Conservation (phyloP, 495 filamentous ascomycete genomes). For the Hyaloscypha finlandica region DNA sequence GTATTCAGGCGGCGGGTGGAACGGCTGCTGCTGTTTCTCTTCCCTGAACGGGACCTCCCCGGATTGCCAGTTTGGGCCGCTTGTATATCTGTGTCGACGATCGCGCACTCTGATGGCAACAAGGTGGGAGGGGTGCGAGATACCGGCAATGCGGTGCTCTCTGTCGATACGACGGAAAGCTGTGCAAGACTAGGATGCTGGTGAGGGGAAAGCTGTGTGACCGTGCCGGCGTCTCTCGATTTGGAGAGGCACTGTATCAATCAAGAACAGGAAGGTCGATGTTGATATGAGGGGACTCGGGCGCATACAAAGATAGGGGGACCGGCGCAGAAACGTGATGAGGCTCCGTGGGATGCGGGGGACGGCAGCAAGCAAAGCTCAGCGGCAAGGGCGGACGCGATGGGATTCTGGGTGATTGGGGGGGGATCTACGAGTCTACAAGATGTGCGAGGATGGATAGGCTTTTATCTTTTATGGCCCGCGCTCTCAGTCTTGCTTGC, state of each 20-base stretch:
- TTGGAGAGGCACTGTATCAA: background rate
- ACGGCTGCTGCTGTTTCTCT: slow-evolving; percentile 8
- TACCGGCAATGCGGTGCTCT: background rate
- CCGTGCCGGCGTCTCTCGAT: background rate
- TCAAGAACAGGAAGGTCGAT: background rate
- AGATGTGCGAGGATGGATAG: slow-evolving; percentile 32
- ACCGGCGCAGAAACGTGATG: slow-evolving; percentile 29
- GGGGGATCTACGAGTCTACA: background rate
- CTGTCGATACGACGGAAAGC: background rate
- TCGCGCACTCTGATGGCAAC: background rate
- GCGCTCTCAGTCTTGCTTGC: slow-evolving; percentile 21
- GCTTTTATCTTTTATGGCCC: slow-evolving; percentile 30
- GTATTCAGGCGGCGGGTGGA: slow-evolving; percentile 12
- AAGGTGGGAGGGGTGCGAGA: background rate
- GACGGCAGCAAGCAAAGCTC: slow-evolving; percentile 29
- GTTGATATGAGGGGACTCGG: background rate
- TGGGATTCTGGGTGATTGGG: slow-evolving; percentile 27
- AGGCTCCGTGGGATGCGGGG: slow-evolving; percentile 31
- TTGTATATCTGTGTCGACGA: slow-evolving; percentile 21
- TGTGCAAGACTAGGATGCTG: background rate
- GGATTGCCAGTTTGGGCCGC: slow-evolving; percentile 16
- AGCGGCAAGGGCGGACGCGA: slow-evolving; percentile 23
- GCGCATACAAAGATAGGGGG: background rate
- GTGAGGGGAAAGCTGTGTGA: background rate
- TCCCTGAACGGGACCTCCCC: background rate